phyloP scores from a whole-genome alignment of 1,284 basidiomycete genomes.

The Tilletia horrida region DNA sequence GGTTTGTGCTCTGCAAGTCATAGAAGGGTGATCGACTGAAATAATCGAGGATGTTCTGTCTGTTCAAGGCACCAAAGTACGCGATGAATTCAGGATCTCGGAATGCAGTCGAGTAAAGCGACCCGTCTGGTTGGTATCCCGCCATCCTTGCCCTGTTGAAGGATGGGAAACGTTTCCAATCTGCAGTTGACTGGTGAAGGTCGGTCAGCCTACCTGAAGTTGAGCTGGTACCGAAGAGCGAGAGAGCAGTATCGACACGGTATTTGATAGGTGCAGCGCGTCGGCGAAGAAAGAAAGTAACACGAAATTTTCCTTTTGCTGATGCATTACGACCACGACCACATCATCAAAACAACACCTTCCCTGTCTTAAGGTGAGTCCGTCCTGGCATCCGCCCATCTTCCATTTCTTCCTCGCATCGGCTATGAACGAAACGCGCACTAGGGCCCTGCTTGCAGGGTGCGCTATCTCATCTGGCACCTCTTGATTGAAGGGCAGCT shows the following conservation, averaged over 20 bases:
- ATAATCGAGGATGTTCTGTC: conserved; percentile 45
- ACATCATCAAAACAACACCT: too few species aligned
- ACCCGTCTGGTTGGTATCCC: not conserved
- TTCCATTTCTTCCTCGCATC: not conserved
- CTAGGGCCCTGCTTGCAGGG: conserved; percentile 8
- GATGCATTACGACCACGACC: not conserved
- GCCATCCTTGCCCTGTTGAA: not conserved
- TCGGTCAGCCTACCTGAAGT: too few species aligned
- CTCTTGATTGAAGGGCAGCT: conserved; percentile 17
- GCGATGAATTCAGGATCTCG: conserved; percentile 16
- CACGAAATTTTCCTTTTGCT: not conserved
- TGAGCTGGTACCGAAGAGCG: not conserved
- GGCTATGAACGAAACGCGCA: conserved; percentile 18
- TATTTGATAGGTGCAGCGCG: not conserved
- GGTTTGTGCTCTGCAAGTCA: conserved; percentile 47
- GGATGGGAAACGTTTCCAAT: too few species aligned
- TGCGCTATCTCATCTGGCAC: conserved; percentile 15
- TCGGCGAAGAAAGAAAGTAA: not conserved
- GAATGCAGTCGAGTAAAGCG: conserved; percentile 15
- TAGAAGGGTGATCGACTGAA: conserved; percentile 50
- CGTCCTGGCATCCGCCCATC: not conserved
- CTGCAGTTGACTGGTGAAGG: too few species aligned
- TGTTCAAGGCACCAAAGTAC: conserved; percentile 27
- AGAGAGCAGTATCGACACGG: not conserved
- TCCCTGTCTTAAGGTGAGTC: conserved; percentile 3